phyloP scores from a whole-genome alignment of 805 yeast species.

The Nakazawaea sp. region DNA sequence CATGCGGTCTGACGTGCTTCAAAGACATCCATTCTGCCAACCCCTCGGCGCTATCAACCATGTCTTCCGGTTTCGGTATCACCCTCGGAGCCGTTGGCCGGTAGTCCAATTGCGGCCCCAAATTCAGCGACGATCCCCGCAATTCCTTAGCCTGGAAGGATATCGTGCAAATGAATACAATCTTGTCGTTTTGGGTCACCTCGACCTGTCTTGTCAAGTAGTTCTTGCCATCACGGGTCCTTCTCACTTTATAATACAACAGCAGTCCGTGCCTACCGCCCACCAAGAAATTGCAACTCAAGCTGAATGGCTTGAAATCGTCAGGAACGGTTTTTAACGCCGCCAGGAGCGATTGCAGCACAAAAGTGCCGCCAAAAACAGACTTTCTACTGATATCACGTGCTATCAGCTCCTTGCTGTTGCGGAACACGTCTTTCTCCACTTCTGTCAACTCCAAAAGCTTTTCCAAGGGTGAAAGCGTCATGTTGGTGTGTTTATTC shows the following conservation, averaged over 20 bases:
- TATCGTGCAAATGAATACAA: conserved; percentile 46
- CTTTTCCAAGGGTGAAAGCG: conserved; percentile 5
- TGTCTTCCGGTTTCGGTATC: conserved; percentile 20
- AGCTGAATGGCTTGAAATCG: conserved; percentile 52
- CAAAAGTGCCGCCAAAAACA: conserved; percentile 9
- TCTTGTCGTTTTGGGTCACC: conserved; percentile 44
- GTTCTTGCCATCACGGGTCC: conserved; percentile 45
- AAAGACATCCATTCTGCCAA: conserved; percentile 22
- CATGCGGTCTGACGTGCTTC: conserved; percentile 14
- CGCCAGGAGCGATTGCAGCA: background rate
- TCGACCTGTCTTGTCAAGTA: conserved; percentile 46
- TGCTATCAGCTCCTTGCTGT: background rate
- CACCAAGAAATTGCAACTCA: conserved; percentile 55
- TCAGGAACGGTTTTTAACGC: conserved; percentile 15
- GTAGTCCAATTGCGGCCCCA: conserved; percentile 22
- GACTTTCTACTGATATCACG: background rate
- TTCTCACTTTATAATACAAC: conserved; percentile 46
- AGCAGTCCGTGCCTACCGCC: conserved; percentile 43
- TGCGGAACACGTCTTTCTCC: conserved; percentile 4
- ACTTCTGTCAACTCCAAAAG: conserved; percentile 5
- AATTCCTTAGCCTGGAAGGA: conserved; percentile 30
- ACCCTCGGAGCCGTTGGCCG: conserved; percentile 20
- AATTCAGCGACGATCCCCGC: conserved; percentile 24
- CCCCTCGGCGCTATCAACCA: conserved; percentile 20
- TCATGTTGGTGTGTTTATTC: background rate